Percentiles rank a stretch among this genome's conserved stretches.
Evolutionary conservation across 495 filamentous ascomycete species (phyloP).

Genomic region (Neohortaea acidophila): DNA sequence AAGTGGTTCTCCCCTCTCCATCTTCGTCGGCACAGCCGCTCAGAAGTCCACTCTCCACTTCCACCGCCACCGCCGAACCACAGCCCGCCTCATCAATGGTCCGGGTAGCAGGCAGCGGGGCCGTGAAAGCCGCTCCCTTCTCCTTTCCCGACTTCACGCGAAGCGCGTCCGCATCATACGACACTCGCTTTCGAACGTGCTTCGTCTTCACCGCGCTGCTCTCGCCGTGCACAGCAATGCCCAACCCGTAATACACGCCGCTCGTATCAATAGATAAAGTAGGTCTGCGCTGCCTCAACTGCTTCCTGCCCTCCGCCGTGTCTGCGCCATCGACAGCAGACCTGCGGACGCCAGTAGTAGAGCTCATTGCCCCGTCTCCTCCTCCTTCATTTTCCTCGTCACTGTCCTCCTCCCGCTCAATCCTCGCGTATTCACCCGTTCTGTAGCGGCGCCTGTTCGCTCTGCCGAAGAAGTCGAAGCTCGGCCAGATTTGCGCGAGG

Average conservation of each 20-base stretch:
- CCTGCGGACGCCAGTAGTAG: neutral
- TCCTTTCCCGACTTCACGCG: no score
- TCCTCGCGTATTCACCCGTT: neutral
- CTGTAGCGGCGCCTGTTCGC: neutral
- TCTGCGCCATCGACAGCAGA: neutral
- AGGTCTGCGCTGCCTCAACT: neutral
- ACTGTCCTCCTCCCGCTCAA: neutral
- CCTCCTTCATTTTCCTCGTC: neutral
- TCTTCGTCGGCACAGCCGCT: no score
- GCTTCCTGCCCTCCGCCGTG: neutral
- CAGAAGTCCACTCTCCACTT: no score
- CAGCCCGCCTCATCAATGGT: neutral
- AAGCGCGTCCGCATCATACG: neutral
- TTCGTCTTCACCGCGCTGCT: neutral
- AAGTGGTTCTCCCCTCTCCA: no score
- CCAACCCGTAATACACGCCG: constrained; percentile 1
- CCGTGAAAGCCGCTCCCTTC: neutral
- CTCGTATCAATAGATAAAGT: constrained; percentile 7
- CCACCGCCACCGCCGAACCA: no score
- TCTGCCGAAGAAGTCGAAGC: no score
- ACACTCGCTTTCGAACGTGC: constrained; percentile 7
- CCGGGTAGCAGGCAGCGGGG: neutral
- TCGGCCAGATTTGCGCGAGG: constrained; percentile 7
- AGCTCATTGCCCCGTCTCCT: neutral
- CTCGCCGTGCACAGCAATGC: constrained; percentile 4